Base-by-base conservation (phyloP, 371 early-diverging fungal genomes). In the Circinella umbellata region DNA sequence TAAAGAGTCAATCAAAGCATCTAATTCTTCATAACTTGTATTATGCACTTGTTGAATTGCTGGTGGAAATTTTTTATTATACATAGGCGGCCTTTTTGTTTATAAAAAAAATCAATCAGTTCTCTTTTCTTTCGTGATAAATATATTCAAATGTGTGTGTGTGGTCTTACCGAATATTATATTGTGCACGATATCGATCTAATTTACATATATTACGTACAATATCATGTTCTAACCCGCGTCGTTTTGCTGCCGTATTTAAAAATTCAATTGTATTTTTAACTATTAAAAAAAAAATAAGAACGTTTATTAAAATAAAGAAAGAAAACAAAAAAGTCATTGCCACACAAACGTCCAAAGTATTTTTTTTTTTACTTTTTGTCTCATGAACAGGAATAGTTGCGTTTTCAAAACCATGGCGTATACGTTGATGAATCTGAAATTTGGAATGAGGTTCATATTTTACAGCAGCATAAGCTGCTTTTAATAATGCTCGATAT, bases 151-250 rank as follows among this genome's bases (percentile, higher is more conserved):
- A n/a, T 13, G n/a, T 6, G 27, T 9, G 20, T n/a, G n/a, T n/a
- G n/a, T n/a, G n/a, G n/a, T 55, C 54, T 51, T 66, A 71, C 71
- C 71, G 62, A 10, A 64, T 55, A 15, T 62, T 57, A 53, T 71
- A 71, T 20, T 61, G 38, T 17, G 64, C 49, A 36, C 61, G 61
- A 27, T 71, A 47, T 20, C 35, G 53, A 35, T 71, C 65, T 27
- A 71, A 36, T 35, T 61, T 42, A 42, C 71, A 71, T 2, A 71
- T 61, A 57, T 71, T 71, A 10, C 67, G 67, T 53, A 71, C 71
- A 55, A 71, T 54, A 17, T 66, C 64, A 55, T 55, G 54, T 34
- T 66, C 71, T 17, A 71, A 36, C 17, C 71, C 71, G 55, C 34
- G 35, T 10, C 67, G 36, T 42, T 63, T 55, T 35, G 67, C 67